These are phyloP conservation scores for Eimeria necatrix DNA, from an alignment of 169 alveolate genomes.

Conservation along the genomic window DNA sequence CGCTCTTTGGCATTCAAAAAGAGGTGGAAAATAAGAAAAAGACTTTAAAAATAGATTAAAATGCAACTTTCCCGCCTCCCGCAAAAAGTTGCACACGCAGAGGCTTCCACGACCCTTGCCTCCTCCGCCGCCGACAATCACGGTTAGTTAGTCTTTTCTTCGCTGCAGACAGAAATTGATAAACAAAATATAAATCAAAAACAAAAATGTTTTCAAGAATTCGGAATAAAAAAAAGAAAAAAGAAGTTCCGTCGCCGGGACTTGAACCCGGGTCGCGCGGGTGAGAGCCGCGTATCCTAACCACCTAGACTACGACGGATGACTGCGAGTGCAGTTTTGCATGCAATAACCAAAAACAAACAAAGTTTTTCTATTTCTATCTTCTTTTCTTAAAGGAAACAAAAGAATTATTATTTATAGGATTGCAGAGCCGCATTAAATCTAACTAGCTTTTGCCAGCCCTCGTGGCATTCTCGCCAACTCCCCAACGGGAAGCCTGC, in stretches of 20 bases:
- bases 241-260: slow-evolving; percentile 80
- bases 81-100: too few species aligned
- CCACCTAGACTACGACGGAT: slow-evolving; percentile 78
- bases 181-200: too few species aligned
- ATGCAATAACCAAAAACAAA: background rate
- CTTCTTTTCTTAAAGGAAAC: background rate
- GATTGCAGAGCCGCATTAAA: background rate
- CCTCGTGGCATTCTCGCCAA: background rate
- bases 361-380: background rate
- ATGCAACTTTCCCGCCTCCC: too few species aligned
- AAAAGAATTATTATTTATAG: background rate
- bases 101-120: too few species aligned
- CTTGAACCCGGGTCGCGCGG: slow-evolving; percentile 83
- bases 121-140: too few species aligned
- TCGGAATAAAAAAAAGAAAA: too few species aligned
- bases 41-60: too few species aligned
- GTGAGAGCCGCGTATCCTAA: slow-evolving; percentile 75
- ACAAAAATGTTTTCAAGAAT: too few species aligned
- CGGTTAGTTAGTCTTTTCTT: too few species aligned
- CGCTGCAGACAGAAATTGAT: too few species aligned
- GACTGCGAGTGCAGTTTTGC: background rate
- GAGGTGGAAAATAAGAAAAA: too few species aligned
- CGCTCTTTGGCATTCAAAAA: too few species aligned
- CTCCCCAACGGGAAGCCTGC: background rate
- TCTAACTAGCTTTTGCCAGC: background rate